Conservation (phyloP, 208 protist genomes). For the Lotmaria passim region DNA sequence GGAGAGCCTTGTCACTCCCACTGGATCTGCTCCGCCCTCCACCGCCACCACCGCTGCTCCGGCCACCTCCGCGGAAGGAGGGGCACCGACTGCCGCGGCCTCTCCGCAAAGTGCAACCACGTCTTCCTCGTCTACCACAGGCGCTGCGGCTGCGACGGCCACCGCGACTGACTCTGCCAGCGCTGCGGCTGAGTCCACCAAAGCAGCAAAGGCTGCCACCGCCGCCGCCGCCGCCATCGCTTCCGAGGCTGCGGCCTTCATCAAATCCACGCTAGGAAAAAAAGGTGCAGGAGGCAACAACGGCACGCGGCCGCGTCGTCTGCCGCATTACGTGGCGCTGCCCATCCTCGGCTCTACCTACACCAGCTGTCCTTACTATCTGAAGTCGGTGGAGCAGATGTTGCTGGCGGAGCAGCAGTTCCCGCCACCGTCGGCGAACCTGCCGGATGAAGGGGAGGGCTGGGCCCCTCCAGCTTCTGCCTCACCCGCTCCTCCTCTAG, state of each 20-base stretch:
- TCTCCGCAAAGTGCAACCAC: neutral
- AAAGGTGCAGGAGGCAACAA: conserved; percentile 7
- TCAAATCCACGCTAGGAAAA: conserved; percentile 34
- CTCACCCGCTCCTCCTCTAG: neutral
- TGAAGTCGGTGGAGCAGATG: conserved; percentile 58
- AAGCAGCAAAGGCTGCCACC: conserved; percentile 2
- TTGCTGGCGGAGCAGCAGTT: conserved; percentile 45
- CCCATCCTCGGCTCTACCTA: conserved; percentile 60
- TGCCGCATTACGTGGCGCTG: conserved; percentile 46
- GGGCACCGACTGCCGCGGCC: neutral
- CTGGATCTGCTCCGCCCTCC: conserved; percentile 1
- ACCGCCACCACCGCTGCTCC: neutral
- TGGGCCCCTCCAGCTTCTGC: conserved; percentile 18
- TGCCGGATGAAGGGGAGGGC: conserved; percentile 29
- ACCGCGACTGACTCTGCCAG: neutral
- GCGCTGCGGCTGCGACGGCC: neutral
- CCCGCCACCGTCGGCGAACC: conserved; percentile 31
- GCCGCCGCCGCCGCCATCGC: conserved; percentile 20
- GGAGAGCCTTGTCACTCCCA: conserved; percentile 30
- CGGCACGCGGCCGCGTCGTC: conserved; percentile 4
- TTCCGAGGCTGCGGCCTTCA: conserved; percentile 31
- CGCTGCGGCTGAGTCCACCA: neutral
- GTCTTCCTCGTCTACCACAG: neutral
- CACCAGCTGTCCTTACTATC: conserved; percentile 53
- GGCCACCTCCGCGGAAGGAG: neutral